phyloP scores from a whole-genome alignment of 108 stramenopile species.

The Pseudonitzschia delicatissima region DNA sequence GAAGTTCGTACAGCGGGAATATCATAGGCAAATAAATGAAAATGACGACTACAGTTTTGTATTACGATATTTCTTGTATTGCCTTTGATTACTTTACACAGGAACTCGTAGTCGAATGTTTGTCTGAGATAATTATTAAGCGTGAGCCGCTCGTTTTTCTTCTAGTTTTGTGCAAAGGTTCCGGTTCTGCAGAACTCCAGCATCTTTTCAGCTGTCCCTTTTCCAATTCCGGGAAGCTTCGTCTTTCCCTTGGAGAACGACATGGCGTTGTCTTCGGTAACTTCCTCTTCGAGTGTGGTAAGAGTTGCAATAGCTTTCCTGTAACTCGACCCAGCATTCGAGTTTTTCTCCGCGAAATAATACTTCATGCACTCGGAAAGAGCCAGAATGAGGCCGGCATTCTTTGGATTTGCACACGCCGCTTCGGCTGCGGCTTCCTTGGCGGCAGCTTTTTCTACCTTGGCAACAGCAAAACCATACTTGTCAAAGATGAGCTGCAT shows the following conservation, averaged over 20 bases:
- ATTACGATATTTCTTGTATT: no score
- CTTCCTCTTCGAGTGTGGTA: conserved; percentile 49
- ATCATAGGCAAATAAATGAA: neutral
- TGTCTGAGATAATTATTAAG: neutral
- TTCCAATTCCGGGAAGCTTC: conserved; percentile 74
- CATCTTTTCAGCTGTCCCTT: conserved; percentile 65
- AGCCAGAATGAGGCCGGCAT: conserved; percentile 50
- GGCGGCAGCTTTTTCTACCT: conserved; percentile 37
- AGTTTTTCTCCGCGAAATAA: conserved; percentile 62
- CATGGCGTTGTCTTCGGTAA: conserved; percentile 73
- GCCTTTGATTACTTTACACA: no score
- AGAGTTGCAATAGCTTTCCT: conserved; percentile 49
- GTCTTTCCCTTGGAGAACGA: conserved; percentile 72
- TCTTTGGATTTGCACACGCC: conserved; percentile 47
- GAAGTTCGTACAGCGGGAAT: neutral
- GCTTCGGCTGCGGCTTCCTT: conserved; percentile 40
- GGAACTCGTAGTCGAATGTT: no score
- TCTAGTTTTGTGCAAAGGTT: conserved; percentile 72
- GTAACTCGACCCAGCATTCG: conserved; percentile 39
- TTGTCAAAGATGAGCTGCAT: conserved; percentile 49
- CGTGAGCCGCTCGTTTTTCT: conserved; percentile 51
- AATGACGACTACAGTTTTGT: no score
- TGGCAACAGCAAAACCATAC: conserved; percentile 56
- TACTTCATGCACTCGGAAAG: conserved; percentile 43
- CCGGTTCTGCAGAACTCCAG: conserved; percentile 67